Evolutionary conservation across 2,329 filamentous ascomycete genomes (phyloP).

Genomic region (Mycosphaerella arachidis): DNA sequence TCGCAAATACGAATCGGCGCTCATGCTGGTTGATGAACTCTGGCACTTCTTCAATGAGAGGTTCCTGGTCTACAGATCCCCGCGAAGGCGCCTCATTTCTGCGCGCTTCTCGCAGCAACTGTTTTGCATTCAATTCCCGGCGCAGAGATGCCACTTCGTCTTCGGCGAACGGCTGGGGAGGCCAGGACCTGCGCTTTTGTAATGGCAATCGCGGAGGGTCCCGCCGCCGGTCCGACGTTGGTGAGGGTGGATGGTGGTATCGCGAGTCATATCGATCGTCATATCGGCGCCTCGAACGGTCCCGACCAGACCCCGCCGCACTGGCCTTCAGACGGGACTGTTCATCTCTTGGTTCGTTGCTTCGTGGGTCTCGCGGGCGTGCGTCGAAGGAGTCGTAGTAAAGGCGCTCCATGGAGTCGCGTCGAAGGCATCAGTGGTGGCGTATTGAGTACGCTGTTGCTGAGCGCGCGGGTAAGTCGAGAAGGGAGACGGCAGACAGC

Average conservation of each 20-base stretch:
- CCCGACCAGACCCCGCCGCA: slow-evolving; percentile 1
- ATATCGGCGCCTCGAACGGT: slow-evolving; percentile 11
- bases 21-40: slow-evolving; percentile 39
- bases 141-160: slow-evolving; percentile 62
- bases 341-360: slow-evolving; percentile 5
- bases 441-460: neutral
- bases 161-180: slow-evolving; percentile 64
- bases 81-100: slow-evolving; percentile 56
- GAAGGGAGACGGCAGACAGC: neutral
- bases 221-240: slow-evolving; percentile 14
- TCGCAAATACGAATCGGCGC: slow-evolving; percentile 57
- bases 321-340: neutral
- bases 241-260: slow-evolving; percentile 28
- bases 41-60: slow-evolving; percentile 59
- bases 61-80: slow-evolving; percentile 64
- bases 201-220: slow-evolving; percentile 19
- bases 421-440: slow-evolving; percentile 7
- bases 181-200: slow-evolving; percentile 37
- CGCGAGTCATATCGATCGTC: slow-evolving; percentile 36
- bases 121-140: slow-evolving; percentile 52
- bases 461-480: neutral
- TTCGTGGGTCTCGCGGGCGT: slow-evolving; percentile 7
- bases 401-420: slow-evolving; percentile 11
- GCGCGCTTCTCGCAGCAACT: slow-evolving; percentile 33
- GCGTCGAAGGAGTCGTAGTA: slow-evolving; percentile 9